Percentiles rank a stretch among this genome's conserved stretches.
Conservation (phyloP, 352 stramenopile genomes). For the Phytophthora vignae region DNA sequence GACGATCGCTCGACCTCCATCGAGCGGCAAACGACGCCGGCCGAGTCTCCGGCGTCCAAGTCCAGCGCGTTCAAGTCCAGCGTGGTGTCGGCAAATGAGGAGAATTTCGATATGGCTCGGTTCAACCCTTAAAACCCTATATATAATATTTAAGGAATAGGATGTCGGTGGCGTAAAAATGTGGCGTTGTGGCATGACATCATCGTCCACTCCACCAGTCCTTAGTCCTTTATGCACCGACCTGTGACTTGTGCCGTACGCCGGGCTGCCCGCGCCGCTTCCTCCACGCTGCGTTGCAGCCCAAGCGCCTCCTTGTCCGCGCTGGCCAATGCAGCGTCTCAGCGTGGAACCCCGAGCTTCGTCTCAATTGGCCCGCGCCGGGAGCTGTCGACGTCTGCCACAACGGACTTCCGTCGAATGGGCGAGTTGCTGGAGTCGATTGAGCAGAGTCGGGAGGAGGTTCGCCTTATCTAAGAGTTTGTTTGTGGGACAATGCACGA, state of each 20-base stretch:
- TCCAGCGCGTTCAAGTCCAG: no score
- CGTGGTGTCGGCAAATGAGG: no score
- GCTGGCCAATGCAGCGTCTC: background rate
- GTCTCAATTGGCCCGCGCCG: background rate
- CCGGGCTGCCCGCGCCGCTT: constrained; percentile 14
- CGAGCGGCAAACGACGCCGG: background rate
- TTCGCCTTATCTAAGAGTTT: background rate
- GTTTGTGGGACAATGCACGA: background rate
- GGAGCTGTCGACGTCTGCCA: constrained; percentile 16
- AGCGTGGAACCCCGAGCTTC: background rate
- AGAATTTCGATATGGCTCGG: no score
- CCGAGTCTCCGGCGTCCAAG: no score
- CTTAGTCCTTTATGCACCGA: background rate
- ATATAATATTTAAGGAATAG: no score
- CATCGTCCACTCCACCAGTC: background rate
- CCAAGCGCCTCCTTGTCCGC: background rate
- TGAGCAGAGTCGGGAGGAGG: constrained; percentile 30
- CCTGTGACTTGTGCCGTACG: constrained; percentile 19
- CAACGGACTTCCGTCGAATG: constrained; percentile 2
- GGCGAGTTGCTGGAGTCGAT: constrained; percentile 25
- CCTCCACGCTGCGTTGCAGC: constrained; percentile 4
- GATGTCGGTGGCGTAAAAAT: no score
- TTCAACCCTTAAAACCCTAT: no score
- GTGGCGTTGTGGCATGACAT: background rate
- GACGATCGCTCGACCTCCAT: background rate